These are phyloP conservation scores for Posidonia australis DNA, from an alignment of 106 monocot genomes.

Conservation along the genomic window DNA sequence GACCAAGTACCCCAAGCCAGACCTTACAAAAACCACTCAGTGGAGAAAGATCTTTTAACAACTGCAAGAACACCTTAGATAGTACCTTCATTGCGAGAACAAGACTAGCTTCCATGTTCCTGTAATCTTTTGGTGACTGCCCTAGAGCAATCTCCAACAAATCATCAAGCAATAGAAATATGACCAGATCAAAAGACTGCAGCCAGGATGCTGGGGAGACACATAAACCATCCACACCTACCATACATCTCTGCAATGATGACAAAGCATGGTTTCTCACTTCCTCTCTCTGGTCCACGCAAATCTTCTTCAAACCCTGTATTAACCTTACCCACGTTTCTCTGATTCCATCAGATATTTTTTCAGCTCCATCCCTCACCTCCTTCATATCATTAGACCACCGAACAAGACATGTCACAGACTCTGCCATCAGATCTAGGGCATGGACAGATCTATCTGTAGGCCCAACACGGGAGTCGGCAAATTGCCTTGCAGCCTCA, in stretches of 20 bases:
- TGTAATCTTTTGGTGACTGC: slow-evolving; percentile 13
- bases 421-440: slow-evolving; percentile 20
- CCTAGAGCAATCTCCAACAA: slow-evolving; percentile 12
- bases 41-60: slow-evolving; percentile 2
- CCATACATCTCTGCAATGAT: slow-evolving; percentile 20
- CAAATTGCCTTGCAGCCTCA: slow-evolving; percentile 22
- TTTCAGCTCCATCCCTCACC: slow-evolving; percentile 6
- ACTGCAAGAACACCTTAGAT: slow-evolving; percentile 21
- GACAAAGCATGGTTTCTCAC: slow-evolving; percentile 16
- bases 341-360: slow-evolving; percentile 8
- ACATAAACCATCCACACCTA: slow-evolving; percentile 9
- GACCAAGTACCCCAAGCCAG: slow-evolving; percentile 14
- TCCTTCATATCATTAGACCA: slow-evolving; percentile 14
- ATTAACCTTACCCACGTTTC: slow-evolving; percentile 20
- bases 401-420: slow-evolving; percentile 9
- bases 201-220: slow-evolving; percentile 8
- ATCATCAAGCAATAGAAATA: slow-evolving; percentile 18
- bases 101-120: slow-evolving; percentile 19
- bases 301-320: slow-evolving; percentile 16
- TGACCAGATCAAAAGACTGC: slow-evolving; percentile 14
- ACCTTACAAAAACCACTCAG: slow-evolving; percentile 11
- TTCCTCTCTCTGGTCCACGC: slow-evolving; percentile 21
- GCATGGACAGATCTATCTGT: slow-evolving; percentile 19
- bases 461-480: slow-evolving; percentile 16
- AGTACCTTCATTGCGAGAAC: slow-evolving; percentile 17